Evolutionary conservation across 257 asterid species (phyloP), one percentile per base, ranked within the genome.

Genomic region (Mitragyna speciosa): DNA sequence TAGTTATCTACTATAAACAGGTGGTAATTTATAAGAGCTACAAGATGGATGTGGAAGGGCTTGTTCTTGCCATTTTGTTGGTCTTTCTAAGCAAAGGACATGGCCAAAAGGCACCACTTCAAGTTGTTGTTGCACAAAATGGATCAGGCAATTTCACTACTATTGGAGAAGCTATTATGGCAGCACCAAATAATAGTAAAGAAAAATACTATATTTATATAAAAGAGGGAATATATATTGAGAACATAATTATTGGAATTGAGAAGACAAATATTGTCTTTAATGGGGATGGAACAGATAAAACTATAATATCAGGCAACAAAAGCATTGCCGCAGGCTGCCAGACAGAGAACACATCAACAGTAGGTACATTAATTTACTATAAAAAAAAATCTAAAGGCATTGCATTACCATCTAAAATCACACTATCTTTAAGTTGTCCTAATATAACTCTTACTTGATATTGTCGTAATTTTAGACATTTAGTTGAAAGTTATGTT

Each of bases 251-350:
- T 7, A 16, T 81, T 7, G 51, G 52, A 33, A 0, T 0, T 5
- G 67, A 31, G 17, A 75, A 83, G 28, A 76, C n/a, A 0, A 76
- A 83, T 15, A 15, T 83, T 2, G 56, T 58, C 14, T 64, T 83
- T 0, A 26, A 79, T 1, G 81, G 86, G 17, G 75, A 83, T 17
- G 83, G 81, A 7, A 71, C 16, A 26, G 64, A 75, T 26, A 59
- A 6, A 6, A 83, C 81, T 0, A 51, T 61, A 5, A 74, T 70
- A 63, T 12, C 54, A 0, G 81, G 72, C 19, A 75, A 64, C 26
- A 79, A 8, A 26, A 75, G 78, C 41, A 36, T 12, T 7, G 0
- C 0, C 51, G 7, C 12, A 22, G 78, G 86, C 12, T 54, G 52
- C 19, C 3, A 22, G 0, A 58, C 74, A 0, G 28, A n/a, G 6